Base-by-base conservation (phyloP, 306 rosid species). In the Citrullus colocynthis region DNA sequence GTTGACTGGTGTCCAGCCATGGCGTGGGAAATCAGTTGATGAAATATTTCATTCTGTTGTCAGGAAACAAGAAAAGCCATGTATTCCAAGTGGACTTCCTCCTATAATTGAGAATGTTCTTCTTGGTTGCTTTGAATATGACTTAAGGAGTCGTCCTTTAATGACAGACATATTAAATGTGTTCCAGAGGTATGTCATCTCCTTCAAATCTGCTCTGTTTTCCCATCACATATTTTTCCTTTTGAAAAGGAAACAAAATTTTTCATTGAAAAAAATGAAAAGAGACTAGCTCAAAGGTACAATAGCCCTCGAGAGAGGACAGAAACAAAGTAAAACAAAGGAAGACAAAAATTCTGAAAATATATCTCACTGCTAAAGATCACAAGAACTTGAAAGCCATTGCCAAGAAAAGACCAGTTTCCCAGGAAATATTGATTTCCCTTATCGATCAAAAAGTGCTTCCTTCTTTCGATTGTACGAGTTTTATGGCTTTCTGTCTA, bases 71-170 rank as follows among this genome's bases (percentile, higher is more conserved):
- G 96, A 89, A 84, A 95, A 90, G 75, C 97, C 97, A 32, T 78
- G 51, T 73, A 85, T 92, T 71, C 96, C 98, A 12, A 74, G 87
- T 78, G 97, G 90, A 56, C 96, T 94, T 92, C 98, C 96, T 86
- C 83, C 93, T 75, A 71, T 90, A 57, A 51, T 94, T 45, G 95
- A 84, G 85, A 87, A 90, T 79, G 67, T 92, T 81, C 96, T 94
- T 64, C 78, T 69, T 30, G 93, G 93, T 81, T 94, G 97, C 87
- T 94, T 94, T 87, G 98, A 90, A 84, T 94, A 90, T 78, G 98
- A 94, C 86, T 87, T 89, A 76, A 88, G 98, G 81, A 90, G 86
- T 84, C 97, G 97, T 51, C 98, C 98, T 60, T 56, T 84, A 55
- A 84, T 92, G 88, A 67, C 77, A 4, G 95, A 94, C 82, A 87